These are phyloP conservation scores for Myxozyma udenii DNA, from an alignment of 805 yeast species.

Conservation along the genomic window DNA sequence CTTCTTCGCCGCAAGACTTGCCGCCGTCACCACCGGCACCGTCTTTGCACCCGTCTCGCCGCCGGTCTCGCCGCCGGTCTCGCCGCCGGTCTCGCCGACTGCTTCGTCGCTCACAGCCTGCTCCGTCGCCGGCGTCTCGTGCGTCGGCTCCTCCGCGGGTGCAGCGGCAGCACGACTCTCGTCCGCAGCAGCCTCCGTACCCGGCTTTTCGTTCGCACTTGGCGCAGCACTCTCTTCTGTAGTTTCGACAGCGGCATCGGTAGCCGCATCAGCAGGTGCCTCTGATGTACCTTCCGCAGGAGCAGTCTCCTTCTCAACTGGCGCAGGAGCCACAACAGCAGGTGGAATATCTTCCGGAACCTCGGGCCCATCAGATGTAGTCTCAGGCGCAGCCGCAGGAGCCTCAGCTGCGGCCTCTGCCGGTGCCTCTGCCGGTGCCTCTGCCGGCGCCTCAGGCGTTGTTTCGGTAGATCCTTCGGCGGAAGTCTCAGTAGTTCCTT, in stretches of 20 bases:
- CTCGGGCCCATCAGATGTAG: not conserved
- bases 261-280: not conserved
- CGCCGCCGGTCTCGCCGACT: too few species aligned
- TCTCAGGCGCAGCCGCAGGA: not conserved
- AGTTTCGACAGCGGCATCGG: not conserved
- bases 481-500: conserved; percentile 1
- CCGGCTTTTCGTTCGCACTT: not conserved
- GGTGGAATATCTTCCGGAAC: conserved; percentile 1
- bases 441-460: conserved; percentile 2
- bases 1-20: too few species aligned
- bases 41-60: too few species aligned
- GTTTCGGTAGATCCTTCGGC: not conserved
- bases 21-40: too few species aligned
- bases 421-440: not conserved
- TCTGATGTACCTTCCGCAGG: not conserved
- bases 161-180: too few species aligned
- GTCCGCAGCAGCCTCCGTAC: too few species aligned
- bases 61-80: too few species aligned
- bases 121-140: not conserved
- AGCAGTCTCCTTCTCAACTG: not conserved
- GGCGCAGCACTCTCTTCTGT: not conserved
- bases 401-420: not conserved
- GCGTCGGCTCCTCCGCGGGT: not conserved
- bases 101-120: too few species aligned
- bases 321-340: not conserved